Percentiles rank a stretch among this genome's conserved stretches.
Conservation (phyloP, 2,329 filamentous ascomycete species). For the Fusarium agapanthi region DNA sequence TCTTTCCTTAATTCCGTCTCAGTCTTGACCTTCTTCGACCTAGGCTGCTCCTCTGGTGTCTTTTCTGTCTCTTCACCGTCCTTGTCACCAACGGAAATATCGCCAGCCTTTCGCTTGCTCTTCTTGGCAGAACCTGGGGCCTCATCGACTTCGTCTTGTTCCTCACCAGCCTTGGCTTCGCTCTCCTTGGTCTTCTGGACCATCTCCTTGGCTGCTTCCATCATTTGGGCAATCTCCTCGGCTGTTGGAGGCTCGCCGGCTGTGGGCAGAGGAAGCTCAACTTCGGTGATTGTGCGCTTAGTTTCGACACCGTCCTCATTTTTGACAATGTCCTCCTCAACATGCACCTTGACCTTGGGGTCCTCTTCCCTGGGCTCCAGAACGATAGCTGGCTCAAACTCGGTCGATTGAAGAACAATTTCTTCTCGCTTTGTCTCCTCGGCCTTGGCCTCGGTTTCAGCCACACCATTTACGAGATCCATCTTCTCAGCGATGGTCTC, state of each 20-base stretch:
- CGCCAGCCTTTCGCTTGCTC: conserved; percentile 78
- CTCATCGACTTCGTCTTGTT: conserved; percentile 47
- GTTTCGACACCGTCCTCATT: conserved; percentile 68
- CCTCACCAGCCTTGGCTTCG: conserved; percentile 53
- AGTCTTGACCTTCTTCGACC: conserved; percentile 81
- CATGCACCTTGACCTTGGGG: conserved; percentile 72
- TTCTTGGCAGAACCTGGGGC: conserved; percentile 56
- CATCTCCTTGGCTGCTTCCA: conserved; percentile 88
- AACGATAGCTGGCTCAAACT: conserved; percentile 58
- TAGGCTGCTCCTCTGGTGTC: conserved; percentile 54
- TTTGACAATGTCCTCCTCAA: conserved; percentile 70
- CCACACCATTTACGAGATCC: conserved; percentile 43
- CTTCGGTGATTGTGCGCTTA: conserved; percentile 76
- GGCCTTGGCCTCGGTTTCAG: conserved; percentile 16
- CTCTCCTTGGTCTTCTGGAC: conserved; percentile 72
- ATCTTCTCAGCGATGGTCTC: conserved; percentile 43
- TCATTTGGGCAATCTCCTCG: conserved; percentile 83
- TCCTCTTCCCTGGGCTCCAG: conserved; percentile 65
- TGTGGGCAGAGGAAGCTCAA: conserved; percentile 72
- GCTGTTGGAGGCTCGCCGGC: conserved; percentile 75
- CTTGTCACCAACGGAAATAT: conserved; percentile 73
- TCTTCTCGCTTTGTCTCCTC: conserved; percentile 46
- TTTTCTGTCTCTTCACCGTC: conserved; percentile 45
- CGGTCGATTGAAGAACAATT: conserved; percentile 55
- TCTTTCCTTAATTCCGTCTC: conserved; percentile 85